These are phyloP conservation scores for Ogataea pilisensis DNA, from an alignment of 805 yeast genomes.

Conservation along the genomic window DNA sequence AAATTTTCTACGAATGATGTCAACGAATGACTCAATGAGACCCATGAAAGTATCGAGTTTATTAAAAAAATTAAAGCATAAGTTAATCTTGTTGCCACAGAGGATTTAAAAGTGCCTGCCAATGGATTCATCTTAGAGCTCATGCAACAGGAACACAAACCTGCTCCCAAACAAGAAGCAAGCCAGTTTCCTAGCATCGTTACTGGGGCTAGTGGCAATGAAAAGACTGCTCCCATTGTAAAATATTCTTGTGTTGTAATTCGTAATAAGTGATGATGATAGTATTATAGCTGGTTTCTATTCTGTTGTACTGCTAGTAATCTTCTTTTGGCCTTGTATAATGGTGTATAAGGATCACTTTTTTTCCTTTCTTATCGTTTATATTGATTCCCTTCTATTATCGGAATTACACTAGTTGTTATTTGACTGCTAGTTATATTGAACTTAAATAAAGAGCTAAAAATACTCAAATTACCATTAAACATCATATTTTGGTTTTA, in stretches of 20 bases:
- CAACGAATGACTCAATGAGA: slow-evolving; percentile 81
- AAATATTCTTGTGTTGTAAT: not conserved
- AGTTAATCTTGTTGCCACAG: slow-evolving; percentile 78
- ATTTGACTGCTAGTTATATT: no score
- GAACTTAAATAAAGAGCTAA: no score
- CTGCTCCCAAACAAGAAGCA: slow-evolving; percentile 79
- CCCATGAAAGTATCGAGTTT: slow-evolving; percentile 86
- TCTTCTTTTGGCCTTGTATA: no score
- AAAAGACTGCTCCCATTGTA: slow-evolving; percentile 63
- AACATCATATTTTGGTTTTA: no score
- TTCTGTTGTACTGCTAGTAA: no score
- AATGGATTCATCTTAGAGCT: slow-evolving; percentile 31
- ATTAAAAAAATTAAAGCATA: slow-evolving; percentile 76
- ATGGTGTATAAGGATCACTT: no score
- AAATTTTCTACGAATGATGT: slow-evolving; percentile 67
- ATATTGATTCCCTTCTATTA: no score
- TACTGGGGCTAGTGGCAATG: slow-evolving; percentile 62
- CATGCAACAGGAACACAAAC: slow-evolving; percentile 64
- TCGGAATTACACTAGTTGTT: no score
- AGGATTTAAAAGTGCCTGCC: slow-evolving; percentile 52
- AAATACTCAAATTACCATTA: no score
- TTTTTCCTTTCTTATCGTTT: no score
- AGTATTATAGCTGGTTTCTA: no score
- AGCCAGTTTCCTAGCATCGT: slow-evolving; percentile 55
- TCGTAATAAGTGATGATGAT: no score